Evolutionary conservation across 805 yeast genomes (phyloP), one percentile per base, ranked within the genome.

Genomic region (Metschnikowia corniflorae): DNA sequence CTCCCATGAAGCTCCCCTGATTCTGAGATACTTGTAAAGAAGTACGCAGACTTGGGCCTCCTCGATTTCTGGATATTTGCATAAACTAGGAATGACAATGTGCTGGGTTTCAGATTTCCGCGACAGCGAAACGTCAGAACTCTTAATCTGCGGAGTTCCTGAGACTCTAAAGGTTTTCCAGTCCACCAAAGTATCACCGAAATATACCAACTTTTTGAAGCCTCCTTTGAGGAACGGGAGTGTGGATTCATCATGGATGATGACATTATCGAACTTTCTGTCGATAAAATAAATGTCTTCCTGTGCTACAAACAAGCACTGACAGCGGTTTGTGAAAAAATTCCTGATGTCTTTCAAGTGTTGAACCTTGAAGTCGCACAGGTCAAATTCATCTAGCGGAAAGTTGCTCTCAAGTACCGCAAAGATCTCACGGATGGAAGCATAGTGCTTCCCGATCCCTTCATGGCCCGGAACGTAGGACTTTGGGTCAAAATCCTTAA

Each of bases 41-140:
- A 59, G 54, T 12, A 73, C 73, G 13, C 69, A 59, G 38, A 57
- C 70, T 42, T 72, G 75, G 0, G 79, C 80, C 44, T 77, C 54
- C 33, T 48, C 54, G 12, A n/a, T n/a, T n/a, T n/a, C n/a, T n/a
- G n/a, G n/a, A n/a, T n/a, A n/a, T n/a, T n/a, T n/a, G n/a, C n/a
- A n/a, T n/a, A n/a, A n/a, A n/a, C n/a, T n/a, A n/a, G n/a, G n/a
- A n/a, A n/a, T n/a, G n/a, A n/a, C n/a, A n/a, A n/a, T n/a, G n/a
- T n/a, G n/a, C n/a, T n/a, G n/a, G n/a, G n/a, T n/a, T n/a, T n/a
- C 4, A 34, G 24, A 8, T 16, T 22, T 12, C 4, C 26, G 12
- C 15, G 17, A 16, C 4, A 10, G 15, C 13, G 5, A 5, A 35
- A 8, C 8, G 10, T 4, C n/a, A n/a, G n/a, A n/a, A n/a, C n/a